phyloP scores from a whole-genome alignment of 176 grass and related monocot genomes.

The Carex littledalei region DNA sequence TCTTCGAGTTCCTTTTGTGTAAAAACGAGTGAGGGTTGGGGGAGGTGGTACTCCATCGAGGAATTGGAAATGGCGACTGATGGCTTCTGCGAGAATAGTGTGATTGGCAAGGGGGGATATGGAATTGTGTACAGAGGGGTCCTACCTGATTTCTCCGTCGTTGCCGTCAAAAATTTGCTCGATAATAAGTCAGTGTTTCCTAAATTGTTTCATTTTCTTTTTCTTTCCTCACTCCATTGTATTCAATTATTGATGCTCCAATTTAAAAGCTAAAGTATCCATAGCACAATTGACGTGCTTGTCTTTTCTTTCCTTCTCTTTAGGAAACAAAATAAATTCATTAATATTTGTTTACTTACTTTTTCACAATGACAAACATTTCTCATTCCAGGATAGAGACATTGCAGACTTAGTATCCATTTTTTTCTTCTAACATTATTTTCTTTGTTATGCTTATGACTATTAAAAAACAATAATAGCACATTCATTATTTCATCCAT shows the following conservation, averaged over 20 bases:
- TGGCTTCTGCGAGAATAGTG: conserved; percentile 42
- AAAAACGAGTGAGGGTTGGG: conserved; percentile 40
- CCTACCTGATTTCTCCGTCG: conserved; percentile 58
- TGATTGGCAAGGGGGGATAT: conserved; percentile 81
- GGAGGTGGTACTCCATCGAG: conserved; percentile 78
- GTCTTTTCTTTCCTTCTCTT: conserved; percentile 1
- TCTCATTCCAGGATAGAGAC: neutral
- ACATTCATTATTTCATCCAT: neutral
- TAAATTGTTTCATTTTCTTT: no score
- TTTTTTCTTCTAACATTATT: neutral
- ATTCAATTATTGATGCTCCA: neutral
- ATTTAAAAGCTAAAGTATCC: neutral
- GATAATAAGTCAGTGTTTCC: conserved; percentile 74
- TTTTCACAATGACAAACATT: neutral
- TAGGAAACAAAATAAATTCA: neutral
- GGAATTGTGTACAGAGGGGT: conserved; percentile 89
- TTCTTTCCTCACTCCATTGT: neutral
- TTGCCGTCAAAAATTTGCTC: conserved; percentile 84
- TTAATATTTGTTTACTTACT: neutral
- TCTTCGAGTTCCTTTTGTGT: conserved; percentile 25
- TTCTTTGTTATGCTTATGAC: neutral
- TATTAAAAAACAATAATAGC: neutral
- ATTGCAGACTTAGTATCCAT: neutral
- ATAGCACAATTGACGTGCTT: neutral
- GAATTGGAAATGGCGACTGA: conserved; percentile 74